A percentile compares a stretch with the other conserved stretches of the same genome.
phyloP scores from a whole-genome alignment of 164 flowering plant species.

The Hamamelis virginiana region DNA sequence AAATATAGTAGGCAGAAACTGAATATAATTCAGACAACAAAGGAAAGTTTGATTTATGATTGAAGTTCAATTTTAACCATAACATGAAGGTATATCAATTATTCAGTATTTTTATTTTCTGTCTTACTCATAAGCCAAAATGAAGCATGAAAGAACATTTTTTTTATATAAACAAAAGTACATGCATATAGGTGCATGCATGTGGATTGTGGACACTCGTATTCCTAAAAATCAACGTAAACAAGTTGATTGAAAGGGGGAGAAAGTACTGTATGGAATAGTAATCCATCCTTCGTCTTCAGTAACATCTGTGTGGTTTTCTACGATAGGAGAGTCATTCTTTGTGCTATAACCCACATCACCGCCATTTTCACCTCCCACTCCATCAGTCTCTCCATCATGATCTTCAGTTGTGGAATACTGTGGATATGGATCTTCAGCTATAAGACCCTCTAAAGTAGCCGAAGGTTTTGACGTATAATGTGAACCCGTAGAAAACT shows the following conservation, averaged over 20 bases:
- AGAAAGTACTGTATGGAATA: slow-evolving; percentile 66
- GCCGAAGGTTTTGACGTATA: slow-evolving; percentile 27
- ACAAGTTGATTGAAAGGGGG: background rate
- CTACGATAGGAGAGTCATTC: slow-evolving; percentile 24
- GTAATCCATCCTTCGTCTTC: slow-evolving; percentile 86
- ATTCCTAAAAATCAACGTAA: background rate
- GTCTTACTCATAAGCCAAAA: background rate
- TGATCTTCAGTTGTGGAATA: slow-evolving; percentile 28
- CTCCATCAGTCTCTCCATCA: slow-evolving; percentile 29
- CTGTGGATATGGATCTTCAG: slow-evolving; percentile 58
- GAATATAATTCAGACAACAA: too few relatives aligned
- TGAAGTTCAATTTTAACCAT: background rate
- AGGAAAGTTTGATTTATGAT: too few relatives aligned
- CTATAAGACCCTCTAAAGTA: slow-evolving; percentile 76
- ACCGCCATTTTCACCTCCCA: slow-evolving; percentile 29
- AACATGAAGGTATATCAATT: background rate
- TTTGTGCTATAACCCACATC: slow-evolving; percentile 27
- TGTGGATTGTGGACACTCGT: background rate
- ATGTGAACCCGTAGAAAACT: slow-evolving; percentile 22
- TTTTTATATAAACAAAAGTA: too few relatives aligned
- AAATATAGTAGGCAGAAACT: too few relatives aligned
- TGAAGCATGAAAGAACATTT: background rate
- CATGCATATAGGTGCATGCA: too few relatives aligned
- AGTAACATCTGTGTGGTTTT: slow-evolving; percentile 60
- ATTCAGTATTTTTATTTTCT: background rate